Conservation (phyloP, 225 moss, liverwort and hornwort species). For the Bryum argenteum region DNA sequence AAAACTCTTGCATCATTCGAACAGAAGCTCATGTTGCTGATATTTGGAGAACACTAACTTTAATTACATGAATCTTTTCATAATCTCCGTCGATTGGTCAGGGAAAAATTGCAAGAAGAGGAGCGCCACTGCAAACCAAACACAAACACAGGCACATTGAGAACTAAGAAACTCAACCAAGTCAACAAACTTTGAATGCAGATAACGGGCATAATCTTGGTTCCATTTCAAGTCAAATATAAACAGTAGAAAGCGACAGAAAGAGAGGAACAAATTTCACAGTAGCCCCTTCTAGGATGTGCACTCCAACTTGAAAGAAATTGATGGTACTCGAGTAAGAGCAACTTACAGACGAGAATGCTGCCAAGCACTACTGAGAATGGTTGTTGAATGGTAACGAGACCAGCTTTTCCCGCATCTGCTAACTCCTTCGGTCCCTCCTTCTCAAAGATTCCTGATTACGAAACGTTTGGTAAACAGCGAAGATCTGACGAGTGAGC, state of each 20-base stretch:
- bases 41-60: constrained; percentile 2
- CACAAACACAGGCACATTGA: constrained; percentile 18
- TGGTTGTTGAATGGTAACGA: constrained; percentile 74
- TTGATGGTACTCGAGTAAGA: too few species aligned
- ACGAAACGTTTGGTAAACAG: neutral
- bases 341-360: constrained; percentile 60
- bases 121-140: constrained; percentile 50
- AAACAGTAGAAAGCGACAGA: too few species aligned
- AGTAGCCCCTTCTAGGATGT: too few species aligned
- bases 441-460: constrained; percentile 70
- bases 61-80: constrained; percentile 71
- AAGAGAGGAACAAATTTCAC: too few species aligned
- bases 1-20: constrained; percentile 14
- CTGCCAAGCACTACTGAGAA: constrained; percentile 72
- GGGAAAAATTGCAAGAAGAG: constrained; percentile 94
- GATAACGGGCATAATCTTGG: too few species aligned
- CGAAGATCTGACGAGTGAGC: too few species aligned
- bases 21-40: neutral
- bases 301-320: neutral
- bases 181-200: too few species aligned
- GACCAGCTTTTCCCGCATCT: constrained; percentile 92
- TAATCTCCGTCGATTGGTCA: constrained; percentile 70
- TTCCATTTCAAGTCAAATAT: too few species aligned
- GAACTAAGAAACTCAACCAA: neutral
- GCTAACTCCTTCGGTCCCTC: constrained; percentile 74